Conservation (phyloP, 176 grass and related monocot species). For the Olyra latifolia region DNA sequence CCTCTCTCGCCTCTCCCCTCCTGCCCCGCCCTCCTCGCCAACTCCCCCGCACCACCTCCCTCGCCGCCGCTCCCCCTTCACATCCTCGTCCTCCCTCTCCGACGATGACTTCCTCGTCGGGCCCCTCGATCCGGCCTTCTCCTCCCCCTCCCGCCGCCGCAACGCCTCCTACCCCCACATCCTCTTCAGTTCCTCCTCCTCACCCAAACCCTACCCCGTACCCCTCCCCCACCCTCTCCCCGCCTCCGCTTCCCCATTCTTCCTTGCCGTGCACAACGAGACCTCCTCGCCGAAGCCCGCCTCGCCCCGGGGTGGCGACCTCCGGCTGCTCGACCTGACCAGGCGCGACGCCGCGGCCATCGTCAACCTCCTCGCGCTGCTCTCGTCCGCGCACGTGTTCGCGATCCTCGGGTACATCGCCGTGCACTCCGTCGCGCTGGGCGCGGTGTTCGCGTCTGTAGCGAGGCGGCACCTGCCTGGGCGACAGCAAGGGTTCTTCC, state of each 20-base stretch:
- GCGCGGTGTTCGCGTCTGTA: slow-evolving; percentile 61
- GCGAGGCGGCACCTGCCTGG: slow-evolving; percentile 43
- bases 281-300: slow-evolving; percentile 35
- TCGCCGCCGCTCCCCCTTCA: slow-evolving; percentile 60
- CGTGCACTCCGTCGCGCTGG: slow-evolving; percentile 64
- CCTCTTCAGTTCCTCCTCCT: slow-evolving; percentile 32
- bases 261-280: slow-evolving; percentile 48
- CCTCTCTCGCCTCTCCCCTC: slow-evolving; percentile 60
- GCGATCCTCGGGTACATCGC: slow-evolving; percentile 70
- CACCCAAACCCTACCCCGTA: slow-evolving; percentile 47
- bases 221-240: slow-evolving; percentile 32
- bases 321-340: slow-evolving; percentile 59
- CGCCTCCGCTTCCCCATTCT: slow-evolving; percentile 51
- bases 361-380: slow-evolving; percentile 64
- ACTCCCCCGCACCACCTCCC: slow-evolving; percentile 38
- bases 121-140: slow-evolving; percentile 43
- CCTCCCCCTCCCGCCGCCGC: slow-evolving; percentile 41
- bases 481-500: slow-evolving; percentile 43
- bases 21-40: slow-evolving; percentile 26
- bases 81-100: slow-evolving; percentile 49
- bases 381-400: slow-evolving; percentile 69
- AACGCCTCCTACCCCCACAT: slow-evolving; percentile 50
- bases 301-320: slow-evolving; percentile 33
- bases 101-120: slow-evolving; percentile 47
- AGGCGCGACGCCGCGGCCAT: slow-evolving; percentile 58